Base-by-base conservation (phyloP, 164 flowering plant genomes). In the Stephania japonica region DNA sequence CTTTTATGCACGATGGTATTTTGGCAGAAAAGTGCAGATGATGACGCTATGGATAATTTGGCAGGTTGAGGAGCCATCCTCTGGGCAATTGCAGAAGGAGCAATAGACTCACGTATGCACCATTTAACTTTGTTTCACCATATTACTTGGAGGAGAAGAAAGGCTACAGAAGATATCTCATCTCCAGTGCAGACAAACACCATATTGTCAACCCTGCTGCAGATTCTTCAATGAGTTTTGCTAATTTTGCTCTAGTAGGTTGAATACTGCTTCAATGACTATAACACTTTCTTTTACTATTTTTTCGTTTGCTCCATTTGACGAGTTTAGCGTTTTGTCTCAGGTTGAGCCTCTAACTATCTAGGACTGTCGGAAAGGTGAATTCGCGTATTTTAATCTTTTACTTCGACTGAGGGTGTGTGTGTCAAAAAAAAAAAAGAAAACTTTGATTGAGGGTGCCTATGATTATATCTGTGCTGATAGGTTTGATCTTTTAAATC, bases 81-180 rank as follows among this genome's bases (percentile, higher is more conserved):
- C 64, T 19, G 64, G 64, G 64, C 64, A 21, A 59, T 59, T 59
- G 64, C 64, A 59, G 64, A 59, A 59, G 64, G 21, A 19, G 64
- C 64, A 59, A 59, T 59, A 59, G 64, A n/a, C 21, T 32, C 38
- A 24, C 64, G 19, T 59, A 19, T 19, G 7, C 4, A 24, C 64
- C 7, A 59, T 59, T 59, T 24, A n/a, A 6, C 64, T 19, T 50
- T 19, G 14, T 50, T 47, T n/a, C n/a, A n/a, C n/a, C n/a, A 56
- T 23, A 0, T 1, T 3, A 7, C 21, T 21, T 56, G n/a, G 21
- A 24, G 19, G 64, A 21, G 21, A 50, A 19, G 11, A 50, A 19
- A 19, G 59, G 59, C 59, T 50, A 59, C 64, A 6, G 64, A 59
- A 24, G 38, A 32, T 59, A n/a, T 59, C 7, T 59, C 7, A 4